These are phyloP conservation scores for Kuraishia cidri DNA, from an alignment of 805 yeast species.

Conservation along the genomic window DNA sequence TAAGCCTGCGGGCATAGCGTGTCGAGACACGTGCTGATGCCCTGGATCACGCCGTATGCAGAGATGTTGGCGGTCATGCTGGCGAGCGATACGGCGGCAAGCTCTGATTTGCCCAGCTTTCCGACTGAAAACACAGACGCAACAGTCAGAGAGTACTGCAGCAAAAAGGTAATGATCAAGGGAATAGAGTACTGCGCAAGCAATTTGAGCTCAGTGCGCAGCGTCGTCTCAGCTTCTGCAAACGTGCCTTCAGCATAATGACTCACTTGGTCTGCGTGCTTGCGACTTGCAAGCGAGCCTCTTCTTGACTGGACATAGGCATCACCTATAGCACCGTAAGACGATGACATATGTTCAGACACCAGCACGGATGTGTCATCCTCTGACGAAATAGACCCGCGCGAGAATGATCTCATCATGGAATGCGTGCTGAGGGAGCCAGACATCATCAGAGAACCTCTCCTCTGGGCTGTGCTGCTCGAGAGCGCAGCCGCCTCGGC, in stretches of 20 bases:
- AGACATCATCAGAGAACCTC: slow-evolving; percentile 2
- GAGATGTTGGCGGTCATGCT: slow-evolving; percentile 74
- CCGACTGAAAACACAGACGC: slow-evolving; percentile 34
- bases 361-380: neutral
- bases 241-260: slow-evolving; percentile 10
- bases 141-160: slow-evolving; percentile 30
- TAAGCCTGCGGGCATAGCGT: slow-evolving; percentile 74
- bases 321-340: slow-evolving; percentile 1
- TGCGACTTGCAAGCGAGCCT: slow-evolving; percentile 2
- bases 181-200: slow-evolving; percentile 41
- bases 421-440: neutral
- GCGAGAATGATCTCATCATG: neutral
- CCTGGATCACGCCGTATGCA: slow-evolving; percentile 69
- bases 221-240: slow-evolving; percentile 34
- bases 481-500: slow-evolving; percentile 3
- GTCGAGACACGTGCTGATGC: slow-evolving; percentile 71
- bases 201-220: slow-evolving; percentile 26
- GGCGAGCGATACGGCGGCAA: slow-evolving; percentile 70
- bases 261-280: slow-evolving; percentile 14
- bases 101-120: slow-evolving; percentile 57
- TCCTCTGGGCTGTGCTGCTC: slow-evolving; percentile 3
- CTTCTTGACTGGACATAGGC: slow-evolving; percentile 2
- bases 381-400: slow-evolving; percentile 1
- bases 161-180: slow-evolving; percentile 52
- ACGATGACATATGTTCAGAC: slow-evolving; percentile 2